Conservation (phyloP, 345 rosid genomes). For the Nasturtium officinale region DNA sequence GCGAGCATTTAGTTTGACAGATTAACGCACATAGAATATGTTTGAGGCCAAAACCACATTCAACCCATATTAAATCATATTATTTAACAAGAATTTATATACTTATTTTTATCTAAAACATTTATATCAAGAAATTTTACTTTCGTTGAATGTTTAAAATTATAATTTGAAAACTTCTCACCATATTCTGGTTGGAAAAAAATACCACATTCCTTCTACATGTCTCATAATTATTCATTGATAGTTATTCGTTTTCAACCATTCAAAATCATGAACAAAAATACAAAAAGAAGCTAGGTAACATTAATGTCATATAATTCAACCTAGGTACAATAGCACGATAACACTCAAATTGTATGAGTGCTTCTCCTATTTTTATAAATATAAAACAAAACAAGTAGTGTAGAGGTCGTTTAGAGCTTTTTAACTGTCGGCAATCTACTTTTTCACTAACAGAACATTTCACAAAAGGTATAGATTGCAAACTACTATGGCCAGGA, state of each 20-base stretch:
- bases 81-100: not conserved
- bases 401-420: not conserved
- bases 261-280: slow-evolving; percentile 27
- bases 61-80: not conserved
- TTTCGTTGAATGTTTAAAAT: not conserved
- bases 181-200: too few relatives aligned
- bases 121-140: not conserved
- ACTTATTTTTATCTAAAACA: not conserved
- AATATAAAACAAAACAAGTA: not conserved
- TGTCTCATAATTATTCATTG: not conserved
- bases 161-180: not conserved
- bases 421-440: slow-evolving; percentile 8
- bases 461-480: not conserved
- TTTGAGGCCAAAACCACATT: not conserved
- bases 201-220: too few relatives aligned
- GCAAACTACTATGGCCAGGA: not conserved
- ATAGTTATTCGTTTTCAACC: slow-evolving; percentile 5
- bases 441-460: not conserved
- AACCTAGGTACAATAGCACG: slow-evolving; percentile 28
- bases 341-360: slow-evolving; percentile 14
- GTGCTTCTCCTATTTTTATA: slow-evolving; percentile 1
- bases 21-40: not conserved
- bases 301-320: slow-evolving; percentile 17
- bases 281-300: slow-evolving; percentile 8
- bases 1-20: not conserved